Percentiles rank a stretch among this genome's conserved stretches.
Evolutionary conservation across 257 asterid genomes (phyloP).

Genomic region (Nicotiana otophora): DNA sequence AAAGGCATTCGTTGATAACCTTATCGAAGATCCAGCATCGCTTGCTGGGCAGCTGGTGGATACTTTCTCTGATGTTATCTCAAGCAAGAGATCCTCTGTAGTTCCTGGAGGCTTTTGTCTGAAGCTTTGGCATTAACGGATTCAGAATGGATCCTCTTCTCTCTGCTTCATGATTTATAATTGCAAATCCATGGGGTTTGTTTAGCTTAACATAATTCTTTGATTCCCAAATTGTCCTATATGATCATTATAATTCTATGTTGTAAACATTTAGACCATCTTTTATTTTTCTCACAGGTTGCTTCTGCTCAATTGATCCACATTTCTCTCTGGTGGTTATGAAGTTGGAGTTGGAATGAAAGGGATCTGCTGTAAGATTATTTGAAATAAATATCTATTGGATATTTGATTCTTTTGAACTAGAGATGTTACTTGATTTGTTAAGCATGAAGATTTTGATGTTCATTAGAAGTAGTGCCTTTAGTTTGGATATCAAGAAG

Average conservation of each 20-base stretch:
- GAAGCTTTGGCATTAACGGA: constrained; percentile 83
- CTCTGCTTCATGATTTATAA: not conserved
- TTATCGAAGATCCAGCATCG: constrained; percentile 69
- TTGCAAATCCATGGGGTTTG: not conserved
- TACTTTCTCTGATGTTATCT: constrained; percentile 55
- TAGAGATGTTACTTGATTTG: not conserved
- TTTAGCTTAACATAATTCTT: constrained; percentile 1
- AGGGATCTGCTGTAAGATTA: not conserved
- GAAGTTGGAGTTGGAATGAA: not conserved
- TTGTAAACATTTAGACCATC: constrained; percentile 1
- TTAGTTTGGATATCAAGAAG: not conserved
- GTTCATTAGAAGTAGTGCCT: not conserved
- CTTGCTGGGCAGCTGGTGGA: constrained; percentile 84
- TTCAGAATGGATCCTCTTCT: constrained; percentile 2
- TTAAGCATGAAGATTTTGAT: not conserved
- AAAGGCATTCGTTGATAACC: constrained; percentile 61
- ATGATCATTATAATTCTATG: constrained; percentile 1
- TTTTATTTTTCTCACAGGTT: not conserved
- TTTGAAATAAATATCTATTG: not conserved
- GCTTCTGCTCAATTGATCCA: not conserved
- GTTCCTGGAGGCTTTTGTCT: constrained; percentile 77
- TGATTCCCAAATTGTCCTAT: not conserved
- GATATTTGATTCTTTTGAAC: not conserved
- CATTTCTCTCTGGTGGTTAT: not conserved
- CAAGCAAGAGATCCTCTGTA: constrained; percentile 44